phyloP scores from a whole-genome alignment of 495 filamentous ascomycete species.

The Darksidea phi region DNA sequence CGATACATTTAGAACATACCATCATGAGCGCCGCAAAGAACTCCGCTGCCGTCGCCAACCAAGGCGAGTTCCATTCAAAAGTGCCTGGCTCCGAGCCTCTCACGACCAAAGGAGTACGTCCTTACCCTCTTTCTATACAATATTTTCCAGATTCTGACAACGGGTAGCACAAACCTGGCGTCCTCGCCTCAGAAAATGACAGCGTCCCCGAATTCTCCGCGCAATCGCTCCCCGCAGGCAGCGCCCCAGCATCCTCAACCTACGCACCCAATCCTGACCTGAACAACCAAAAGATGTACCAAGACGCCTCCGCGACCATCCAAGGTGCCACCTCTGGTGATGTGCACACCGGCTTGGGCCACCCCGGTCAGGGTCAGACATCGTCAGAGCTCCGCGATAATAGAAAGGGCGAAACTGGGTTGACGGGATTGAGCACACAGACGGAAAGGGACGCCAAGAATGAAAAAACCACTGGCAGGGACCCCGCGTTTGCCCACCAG shows the following conservation, averaged over 20 bases:
- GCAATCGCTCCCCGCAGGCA: conserved; percentile 60
- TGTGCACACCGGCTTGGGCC: conserved; percentile 60
- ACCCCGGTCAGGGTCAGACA: conserved; percentile 63
- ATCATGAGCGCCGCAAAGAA: conserved; percentile 40
- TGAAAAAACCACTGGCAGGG: background rate
- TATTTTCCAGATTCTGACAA: conserved; percentile 1
- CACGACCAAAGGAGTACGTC: conserved; percentile 56
- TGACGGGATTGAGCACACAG: conserved; percentile 48
- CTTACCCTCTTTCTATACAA: background rate
- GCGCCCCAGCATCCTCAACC: conserved; percentile 61
- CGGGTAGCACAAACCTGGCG: conserved; percentile 64
- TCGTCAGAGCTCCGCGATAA: conserved; percentile 57
- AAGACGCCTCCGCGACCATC: conserved; percentile 55
- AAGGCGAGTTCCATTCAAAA: conserved; percentile 55
- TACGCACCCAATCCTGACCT: conserved; percentile 55
- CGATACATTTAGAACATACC: background rate
- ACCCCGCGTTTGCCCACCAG: conserved; percentile 37
- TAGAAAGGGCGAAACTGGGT: conserved; percentile 50
- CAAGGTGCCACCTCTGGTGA: conserved; percentile 62
- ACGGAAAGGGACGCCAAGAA: background rate
- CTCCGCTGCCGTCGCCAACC: conserved; percentile 52
- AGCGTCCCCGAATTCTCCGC: conserved; percentile 61
- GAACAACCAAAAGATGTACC: conserved; percentile 47
- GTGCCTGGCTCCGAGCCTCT: conserved; percentile 54
- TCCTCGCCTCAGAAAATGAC: conserved; percentile 58